Conservation (phyloP, 257 asterid genomes). For the Salvia miltiorrhiza region DNA sequence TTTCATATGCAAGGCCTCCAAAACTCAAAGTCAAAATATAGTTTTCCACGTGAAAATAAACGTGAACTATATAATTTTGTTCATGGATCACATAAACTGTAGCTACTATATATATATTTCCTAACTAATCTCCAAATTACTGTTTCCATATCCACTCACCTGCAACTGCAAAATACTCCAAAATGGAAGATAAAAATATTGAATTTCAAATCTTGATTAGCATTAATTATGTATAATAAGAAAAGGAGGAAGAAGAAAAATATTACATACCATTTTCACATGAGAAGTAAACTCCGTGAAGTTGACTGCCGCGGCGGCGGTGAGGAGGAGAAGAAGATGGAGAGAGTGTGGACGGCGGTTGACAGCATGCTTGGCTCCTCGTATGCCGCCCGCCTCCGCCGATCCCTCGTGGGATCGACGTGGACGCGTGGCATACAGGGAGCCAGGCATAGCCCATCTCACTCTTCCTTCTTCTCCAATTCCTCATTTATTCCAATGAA, state of each 20-base stretch:
- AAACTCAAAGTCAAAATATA: background rate
- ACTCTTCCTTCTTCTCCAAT: background rate
- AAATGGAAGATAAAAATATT: background rate
- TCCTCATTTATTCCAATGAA: background rate
- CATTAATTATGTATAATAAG: background rate
- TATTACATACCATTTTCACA: background rate
- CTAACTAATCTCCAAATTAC: background rate
- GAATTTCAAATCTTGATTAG: background rate
- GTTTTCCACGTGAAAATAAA: background rate
- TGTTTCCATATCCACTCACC: background rate
- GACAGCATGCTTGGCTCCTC: constrained; percentile 49
- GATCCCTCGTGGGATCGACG: constrained; percentile 24
- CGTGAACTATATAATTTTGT: too few relatives aligned
- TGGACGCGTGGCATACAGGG: constrained; percentile 59
- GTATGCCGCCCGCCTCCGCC: constrained; percentile 46
- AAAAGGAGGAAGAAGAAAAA: background rate
- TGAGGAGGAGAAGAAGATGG: background rate
- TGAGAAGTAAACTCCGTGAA: too few relatives aligned
- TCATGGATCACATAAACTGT: too few relatives aligned
- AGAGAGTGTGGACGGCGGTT: constrained; percentile 18
- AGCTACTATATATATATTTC: background rate
- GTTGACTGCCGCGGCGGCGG: background rate
- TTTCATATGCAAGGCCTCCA: background rate
- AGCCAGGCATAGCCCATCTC: constrained; percentile 50
- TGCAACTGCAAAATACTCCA: background rate